phyloP scores from a whole-genome alignment of 192 early-diverging fungal genomes.

The Gaertneriomyces sp. region DNA sequence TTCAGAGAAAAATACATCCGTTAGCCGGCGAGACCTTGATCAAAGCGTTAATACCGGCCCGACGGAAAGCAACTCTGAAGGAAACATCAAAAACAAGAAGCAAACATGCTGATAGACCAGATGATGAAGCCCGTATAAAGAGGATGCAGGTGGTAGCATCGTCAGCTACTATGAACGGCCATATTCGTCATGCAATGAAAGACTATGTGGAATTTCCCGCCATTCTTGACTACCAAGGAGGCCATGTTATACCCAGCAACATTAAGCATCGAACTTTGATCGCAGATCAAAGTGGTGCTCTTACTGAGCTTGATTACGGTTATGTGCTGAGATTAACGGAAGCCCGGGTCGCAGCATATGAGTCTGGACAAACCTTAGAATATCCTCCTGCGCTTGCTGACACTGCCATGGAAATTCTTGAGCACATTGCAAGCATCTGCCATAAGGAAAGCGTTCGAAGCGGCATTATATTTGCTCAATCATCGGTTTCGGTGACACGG shows the following conservation, averaged over 20 bases:
- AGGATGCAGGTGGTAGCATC: conserved; percentile 54
- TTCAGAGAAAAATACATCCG: conserved; percentile 33
- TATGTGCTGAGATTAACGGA: background rate
- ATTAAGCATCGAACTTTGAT: conserved; percentile 31
- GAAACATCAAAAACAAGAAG: background rate
- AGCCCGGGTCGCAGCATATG: conserved; percentile 1
- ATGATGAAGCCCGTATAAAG: background rate
- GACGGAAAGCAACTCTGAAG: conserved; percentile 5
- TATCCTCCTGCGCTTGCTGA: conserved; percentile 5
- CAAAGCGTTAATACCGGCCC: conserved; percentile 25
- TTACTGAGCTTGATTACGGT: background rate
- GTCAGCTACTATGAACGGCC: conserved; percentile 71
- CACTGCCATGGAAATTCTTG: conserved; percentile 13
- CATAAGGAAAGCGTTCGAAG: conserved; percentile 27
- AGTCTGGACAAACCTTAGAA: conserved; percentile 30
- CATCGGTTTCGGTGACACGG: conserved; percentile 27
- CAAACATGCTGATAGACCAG: background rate
- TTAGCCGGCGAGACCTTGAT: conserved; percentile 39
- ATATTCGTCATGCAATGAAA: conserved; percentile 52
- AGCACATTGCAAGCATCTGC: conserved; percentile 27
- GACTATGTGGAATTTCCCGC: conserved; percentile 53
- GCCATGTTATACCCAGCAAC: conserved; percentile 17
- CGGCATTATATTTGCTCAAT: conserved; percentile 40
- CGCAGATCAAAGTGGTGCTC: conserved; percentile 22
- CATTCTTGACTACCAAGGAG: conserved; percentile 56